Base-by-base conservation (phyloP, 2,329 filamentous ascomycete genomes). In the Sarocladium brachiariae region DNA sequence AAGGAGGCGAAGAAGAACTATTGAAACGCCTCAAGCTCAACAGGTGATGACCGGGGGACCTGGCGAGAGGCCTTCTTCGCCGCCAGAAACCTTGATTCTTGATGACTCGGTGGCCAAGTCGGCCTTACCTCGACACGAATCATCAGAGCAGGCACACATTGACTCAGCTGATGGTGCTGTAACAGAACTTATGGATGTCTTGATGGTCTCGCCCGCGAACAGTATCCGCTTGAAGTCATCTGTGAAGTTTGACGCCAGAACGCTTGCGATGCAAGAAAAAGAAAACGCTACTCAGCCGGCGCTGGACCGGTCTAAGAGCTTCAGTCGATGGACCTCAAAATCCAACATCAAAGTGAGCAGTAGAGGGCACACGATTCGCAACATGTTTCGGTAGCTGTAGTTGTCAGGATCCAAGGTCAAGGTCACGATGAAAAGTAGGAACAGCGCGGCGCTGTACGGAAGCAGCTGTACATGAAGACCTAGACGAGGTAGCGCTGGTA, bases 321-420 rank as follows among this genome's bases (percentile, higher is more conserved):
- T 63, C 21, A 64, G 61, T 37, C 63, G 65, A 50, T 70, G 70
- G 70, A 57, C 62, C 21, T 68, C 62, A 52, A 63, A 65, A 7
- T 61, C 66, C 7, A 58, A 59, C 27, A 59, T 67, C 50, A 70
- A 69, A 55, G 64, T 63, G 38, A 66, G 67, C 11, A 58, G 65
- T 23, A 61, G 69, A 56, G 63, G 67, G 16, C 66, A 70, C 51
- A 66, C 71, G 8, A 63, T 74, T 50, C 69, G 71, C 35, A 72
- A 64, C 50, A 63, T 75, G 50, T 76, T 76, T 57, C 69, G 70
- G 49, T 75, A 19, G 25, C 7, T 6, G 21, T 14, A 33, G 31
- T 19, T n/a, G 24, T 11, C 9, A 30, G 13, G 21, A n/a, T n/a
- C 11, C n/a, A n/a, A n/a, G n/a, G n/a, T n/a, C n/a, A n/a, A n/a